Percentiles rank a stretch among this genome's conserved stretches.
Conservation (phyloP, 139 green algal genomes). For the Pseudopediastrum boryanum region DNA sequence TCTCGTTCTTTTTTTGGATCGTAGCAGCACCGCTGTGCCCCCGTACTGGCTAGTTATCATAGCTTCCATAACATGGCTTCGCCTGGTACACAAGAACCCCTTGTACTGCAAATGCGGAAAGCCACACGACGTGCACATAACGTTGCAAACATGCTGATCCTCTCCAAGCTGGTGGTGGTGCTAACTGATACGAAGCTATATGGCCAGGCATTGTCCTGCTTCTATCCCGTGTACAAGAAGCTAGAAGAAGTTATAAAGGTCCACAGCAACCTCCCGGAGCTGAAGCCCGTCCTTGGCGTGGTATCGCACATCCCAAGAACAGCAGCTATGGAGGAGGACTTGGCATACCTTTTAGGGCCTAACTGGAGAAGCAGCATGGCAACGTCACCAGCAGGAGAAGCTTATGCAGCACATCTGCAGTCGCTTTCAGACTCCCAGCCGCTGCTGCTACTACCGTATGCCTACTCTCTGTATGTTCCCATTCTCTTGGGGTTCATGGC, state of each 20-base stretch:
- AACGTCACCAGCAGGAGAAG: slow-evolving; percentile 1
- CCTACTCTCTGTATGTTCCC: slow-evolving; percentile 29
- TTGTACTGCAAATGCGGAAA: slow-evolving; percentile 26
- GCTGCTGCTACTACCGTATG: slow-evolving; percentile 34
- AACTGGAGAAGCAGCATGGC: background rate
- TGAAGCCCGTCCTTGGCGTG: background rate
- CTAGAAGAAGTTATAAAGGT: slow-evolving; percentile 13
- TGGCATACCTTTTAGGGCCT: background rate
- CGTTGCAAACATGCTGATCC: slow-evolving; percentile 31
- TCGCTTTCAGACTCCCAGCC: slow-evolving; percentile 14
- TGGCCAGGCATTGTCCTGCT: slow-evolving; percentile 10
- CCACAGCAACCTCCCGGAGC: background rate
- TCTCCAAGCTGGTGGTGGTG: slow-evolving; percentile 35
- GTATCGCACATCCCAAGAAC: background rate
- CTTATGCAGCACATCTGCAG: slow-evolving; percentile 30
- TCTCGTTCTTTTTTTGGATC: no score
- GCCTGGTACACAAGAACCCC: no score
- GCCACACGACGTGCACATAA: slow-evolving; percentile 24
- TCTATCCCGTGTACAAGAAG: slow-evolving; percentile 27
- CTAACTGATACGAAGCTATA: slow-evolving; percentile 32
- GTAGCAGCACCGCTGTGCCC: no score
- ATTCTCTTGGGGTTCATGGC: slow-evolving; percentile 37
- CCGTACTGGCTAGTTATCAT: no score
- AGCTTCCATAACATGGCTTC: no score
- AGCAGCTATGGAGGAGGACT: slow-evolving; percentile 37